phyloP scores from a whole-genome alignment of 2,329 filamentous ascomycete species.

The Botrytis fabae region DNA sequence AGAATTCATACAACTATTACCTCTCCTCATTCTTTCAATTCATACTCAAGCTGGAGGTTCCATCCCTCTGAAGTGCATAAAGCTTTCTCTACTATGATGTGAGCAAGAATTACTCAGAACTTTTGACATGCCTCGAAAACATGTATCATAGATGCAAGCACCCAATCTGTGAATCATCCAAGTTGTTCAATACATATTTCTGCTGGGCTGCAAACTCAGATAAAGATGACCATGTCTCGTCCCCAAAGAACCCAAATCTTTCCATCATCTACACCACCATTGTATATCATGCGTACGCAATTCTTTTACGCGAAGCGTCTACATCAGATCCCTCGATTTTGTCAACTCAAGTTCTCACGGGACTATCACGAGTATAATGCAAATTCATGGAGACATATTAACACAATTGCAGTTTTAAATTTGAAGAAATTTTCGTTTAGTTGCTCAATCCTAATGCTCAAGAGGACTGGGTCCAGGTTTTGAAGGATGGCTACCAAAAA shows the following conservation, averaged over 20 bases:
- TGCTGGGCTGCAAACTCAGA: background rate
- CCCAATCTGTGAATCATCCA: fast-evolving
- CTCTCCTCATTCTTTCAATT: too few relatives aligned
- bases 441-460: background rate
- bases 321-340: fast-evolving
- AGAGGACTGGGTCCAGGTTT: background rate
- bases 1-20: too few relatives aligned
- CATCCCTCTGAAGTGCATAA: background rate
- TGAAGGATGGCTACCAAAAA: background rate
- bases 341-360: fast-evolving
- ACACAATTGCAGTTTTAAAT: background rate
- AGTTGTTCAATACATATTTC: fast-evolving
- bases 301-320: background rate
- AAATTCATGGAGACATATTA: background rate
- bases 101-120: background rate
- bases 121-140: fast-evolving
- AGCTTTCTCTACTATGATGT: background rate
- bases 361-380: fast-evolving
- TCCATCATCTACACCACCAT: too few relatives aligned
- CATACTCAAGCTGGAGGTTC: background rate
- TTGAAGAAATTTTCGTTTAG: fast-evolving
- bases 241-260: too few relatives aligned
- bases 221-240: background rate
- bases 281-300: too few relatives aligned
- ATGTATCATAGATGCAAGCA: background rate